Evolutionary conservation across 805 yeast genomes (phyloP), one percentile per base, ranked within the genome.

Genomic region (Metschnikowia bowlesiae): DNA sequence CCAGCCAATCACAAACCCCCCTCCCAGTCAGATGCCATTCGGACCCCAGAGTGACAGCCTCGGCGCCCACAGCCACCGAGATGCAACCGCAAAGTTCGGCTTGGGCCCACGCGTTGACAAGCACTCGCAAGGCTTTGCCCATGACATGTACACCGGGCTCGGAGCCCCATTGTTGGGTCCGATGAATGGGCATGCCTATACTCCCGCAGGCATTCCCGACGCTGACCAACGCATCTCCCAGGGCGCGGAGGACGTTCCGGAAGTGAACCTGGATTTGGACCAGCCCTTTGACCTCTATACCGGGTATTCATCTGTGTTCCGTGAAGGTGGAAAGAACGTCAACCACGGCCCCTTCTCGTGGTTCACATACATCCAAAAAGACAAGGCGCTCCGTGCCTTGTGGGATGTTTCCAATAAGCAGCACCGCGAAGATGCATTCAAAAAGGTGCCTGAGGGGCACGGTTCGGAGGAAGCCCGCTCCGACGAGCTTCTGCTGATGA

Each of bases 271-370:
- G 43, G 40, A 48, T 6, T 52, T 61, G 2, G 61, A 69, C 18
- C 81, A 75, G 10, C 50, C 51, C 1, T 64, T 81, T 6, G 69
- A 76, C 47, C 66, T 80, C 33, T 75, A 70, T 52, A 64, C 63
- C 0, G 78, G 77, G 1, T 70, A 69, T 54, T 54, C 71, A 3
- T 76, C 85, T 0, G 67, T 79, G 48, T 63, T 72, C 46, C 39
- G 46, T 2, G 53, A 70, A 14, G 69, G 68, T 29, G 48, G 59
- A 11, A 62, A 80, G 39, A 62, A 75, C 32, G 69, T 71, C 51
- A 73, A 74, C 55, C 75, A 72, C 61, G 86, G 85, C 0, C 81
- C 85, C 0, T 68, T 80, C 34, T 62, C 83, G 0, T 76, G 82
- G 75, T 55, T 75, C 4, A 63, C 84, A 0, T 50, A 77, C 28